Conservation (phyloP, 306 rosid species). For the Quercus berberidifolia region DNA sequence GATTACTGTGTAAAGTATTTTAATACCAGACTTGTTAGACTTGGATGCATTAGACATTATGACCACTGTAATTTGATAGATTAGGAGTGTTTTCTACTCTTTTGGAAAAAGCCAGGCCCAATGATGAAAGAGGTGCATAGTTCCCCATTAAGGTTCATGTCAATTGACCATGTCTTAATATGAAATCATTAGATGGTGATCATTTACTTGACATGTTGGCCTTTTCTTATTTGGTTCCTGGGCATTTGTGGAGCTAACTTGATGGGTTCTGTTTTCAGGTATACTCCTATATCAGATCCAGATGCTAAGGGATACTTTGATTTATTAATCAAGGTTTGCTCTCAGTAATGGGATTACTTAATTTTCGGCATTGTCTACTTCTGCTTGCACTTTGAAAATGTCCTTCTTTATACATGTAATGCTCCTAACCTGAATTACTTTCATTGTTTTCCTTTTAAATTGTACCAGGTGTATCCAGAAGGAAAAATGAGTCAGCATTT, state of each 20-base stretch:
- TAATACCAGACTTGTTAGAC: background rate
- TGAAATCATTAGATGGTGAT: background rate
- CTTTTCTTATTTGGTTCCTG: constrained; percentile 6
- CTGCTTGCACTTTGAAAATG: background rate
- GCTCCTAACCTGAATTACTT: background rate
- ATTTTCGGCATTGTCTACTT: constrained; percentile 8
- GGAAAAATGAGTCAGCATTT: constrained; percentile 99
- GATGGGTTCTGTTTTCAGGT: constrained; percentile 46
- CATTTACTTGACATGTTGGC: background rate
- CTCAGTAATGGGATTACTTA: background rate
- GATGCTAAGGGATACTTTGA: constrained; percentile 91
- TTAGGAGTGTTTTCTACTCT: background rate
- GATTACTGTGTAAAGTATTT: background rate
- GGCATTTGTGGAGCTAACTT: constrained; percentile 12
- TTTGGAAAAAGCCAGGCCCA: background rate
- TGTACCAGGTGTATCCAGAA: constrained; percentile 80
- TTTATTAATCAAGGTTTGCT: constrained; percentile 79
- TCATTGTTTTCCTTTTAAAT: constrained; percentile 16
- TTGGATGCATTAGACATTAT: background rate
- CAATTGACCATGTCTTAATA: background rate
- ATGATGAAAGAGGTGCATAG: background rate
- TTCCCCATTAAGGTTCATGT: background rate
- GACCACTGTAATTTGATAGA: background rate
- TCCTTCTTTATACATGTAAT: background rate
- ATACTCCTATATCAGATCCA: constrained; percentile 96